A percentile compares a stretch with the other conserved stretches of the same genome.
These are phyloP conservation scores for Pleurotus sapidus DNA, from an alignment of 768 basidiomycete genomes.

Conservation along the genomic window DNA sequence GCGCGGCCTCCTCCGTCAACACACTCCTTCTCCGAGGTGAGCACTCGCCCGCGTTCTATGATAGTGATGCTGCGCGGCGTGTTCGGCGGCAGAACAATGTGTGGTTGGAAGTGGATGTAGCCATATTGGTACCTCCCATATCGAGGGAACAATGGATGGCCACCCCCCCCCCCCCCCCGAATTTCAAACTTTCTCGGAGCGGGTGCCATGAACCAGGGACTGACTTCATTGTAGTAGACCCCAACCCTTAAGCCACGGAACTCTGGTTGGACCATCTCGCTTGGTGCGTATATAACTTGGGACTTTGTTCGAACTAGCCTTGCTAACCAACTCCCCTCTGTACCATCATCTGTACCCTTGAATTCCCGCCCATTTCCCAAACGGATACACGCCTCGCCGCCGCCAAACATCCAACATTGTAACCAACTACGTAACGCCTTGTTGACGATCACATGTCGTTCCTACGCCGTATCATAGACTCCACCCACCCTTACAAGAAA, in stretches of 20 bases:
- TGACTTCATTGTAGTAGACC: constrained; percentile 34
- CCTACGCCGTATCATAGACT: constrained; percentile 39
- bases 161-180: constrained; percentile 11
- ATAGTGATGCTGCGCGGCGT: neutral
- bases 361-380: neutral
- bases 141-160: constrained; percentile 19
- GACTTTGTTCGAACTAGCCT: neutral
- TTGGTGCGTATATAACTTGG: constrained; percentile 7
- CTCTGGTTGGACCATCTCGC: constrained; percentile 16
- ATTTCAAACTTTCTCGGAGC: constrained; percentile 18
- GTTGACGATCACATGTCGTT: constrained; percentile 27
- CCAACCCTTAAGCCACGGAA: constrained; percentile 15
- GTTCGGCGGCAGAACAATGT: neutral
- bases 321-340: neutral
- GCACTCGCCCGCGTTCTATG: constrained; percentile 15
- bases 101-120: neutral
- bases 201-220: constrained; percentile 5
- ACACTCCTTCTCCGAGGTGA: constrained; percentile 61
- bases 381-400: no score
- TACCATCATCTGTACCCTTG: neutral
- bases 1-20: constrained; percentile 71
- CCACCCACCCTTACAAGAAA: constrained; percentile 40
- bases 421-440: constrained; percentile 16
- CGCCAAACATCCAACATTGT: constrained; percentile 17
- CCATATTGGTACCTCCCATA: constrained; percentile 6